Base-by-base conservation (phyloP, 1,284 basidiomycete genomes). In the Wolfiporia cocos region DNA sequence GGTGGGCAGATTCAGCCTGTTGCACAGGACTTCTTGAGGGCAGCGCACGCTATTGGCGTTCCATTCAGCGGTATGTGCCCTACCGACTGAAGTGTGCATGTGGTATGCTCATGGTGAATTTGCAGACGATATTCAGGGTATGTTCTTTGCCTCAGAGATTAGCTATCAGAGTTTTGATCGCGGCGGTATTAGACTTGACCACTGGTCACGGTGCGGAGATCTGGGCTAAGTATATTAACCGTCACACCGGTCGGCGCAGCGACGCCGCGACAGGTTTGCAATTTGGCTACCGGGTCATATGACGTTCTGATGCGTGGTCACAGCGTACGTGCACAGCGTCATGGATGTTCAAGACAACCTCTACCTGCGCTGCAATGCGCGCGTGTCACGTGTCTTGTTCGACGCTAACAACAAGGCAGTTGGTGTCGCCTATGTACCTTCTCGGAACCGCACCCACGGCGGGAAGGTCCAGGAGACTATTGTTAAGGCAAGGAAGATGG, bases 211-310 rank as follows among this genome's bases (percentile, higher is more conserved):
- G 68, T 15, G 72, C 81, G 39, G 81, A 84, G 58, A 80, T 83
- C 44, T 84, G 81, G 81, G 80, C 81, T 33, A 85, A 86, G 57
- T 86, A 84, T 55, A 80, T 85, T 66, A 84, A 84, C 62, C 73
- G 80, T 48, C 73, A 82, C 50, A 85, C 81, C 20, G 81, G 81
- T 42, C 68, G 82, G 46, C 77, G 81, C 39, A 81, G 78, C 49
- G 81, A 84, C 51, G 81, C 81, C 37, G 80, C 81, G 4, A 82
- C 80, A 37, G 78, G 78, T 78, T 47, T 43, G 61, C 35, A 15
- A n/a, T n/a, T n/a, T n/a, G n/a, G n/a, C n/a, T n/a, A n/a, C n/a
- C n/a, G n/a, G n/a, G n/a, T n/a, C n/a, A n/a, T n/a, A n/a, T n/a
- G n/a, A n/a, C n/a, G n/a, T n/a, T n/a, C n/a, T n/a, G n/a, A n/a